These are phyloP conservation scores for Xanthoconium stramineum DNA, from an alignment of 768 basidiomycete genomes.

Conservation along the genomic window DNA sequence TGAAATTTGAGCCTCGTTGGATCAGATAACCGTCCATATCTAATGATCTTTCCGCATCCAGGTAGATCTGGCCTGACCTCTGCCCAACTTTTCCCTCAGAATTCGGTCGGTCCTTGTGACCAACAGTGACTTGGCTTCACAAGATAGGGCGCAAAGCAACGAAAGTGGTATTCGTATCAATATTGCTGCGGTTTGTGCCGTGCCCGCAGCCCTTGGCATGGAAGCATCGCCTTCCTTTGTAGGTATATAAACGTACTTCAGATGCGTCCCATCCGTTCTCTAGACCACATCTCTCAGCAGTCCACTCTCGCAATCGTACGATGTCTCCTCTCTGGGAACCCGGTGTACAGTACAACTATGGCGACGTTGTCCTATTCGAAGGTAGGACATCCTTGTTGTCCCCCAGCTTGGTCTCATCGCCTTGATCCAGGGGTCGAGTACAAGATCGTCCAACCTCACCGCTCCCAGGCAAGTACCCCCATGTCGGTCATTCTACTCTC, in stretches of 20 bases:
- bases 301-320: slow-evolving; percentile 1
- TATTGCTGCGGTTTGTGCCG: not conserved
- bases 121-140: not conserved
- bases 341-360: slow-evolving; percentile 54
- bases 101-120: not conserved
- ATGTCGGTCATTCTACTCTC: not conserved
- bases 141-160: not conserved
- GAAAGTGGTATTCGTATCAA: slow-evolving; percentile 4
- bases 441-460: slow-evolving; percentile 71
- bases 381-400: slow-evolving; percentile 34
- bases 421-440: slow-evolving; percentile 44
- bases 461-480: slow-evolving; percentile 51
- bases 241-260: slow-evolving; percentile 20
- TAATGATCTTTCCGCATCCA: slow-evolving; percentile 11
- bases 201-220: not conserved
- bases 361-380: slow-evolving; percentile 53
- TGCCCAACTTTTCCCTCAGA: not conserved
- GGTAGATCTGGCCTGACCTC: slow-evolving; percentile 1
- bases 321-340: slow-evolving; percentile 60
- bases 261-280: not conserved
- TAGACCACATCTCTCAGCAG: slow-evolving; percentile 5
- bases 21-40: slow-evolving; percentile 26
- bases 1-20: slow-evolving; percentile 12
- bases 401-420: slow-evolving; percentile 6
- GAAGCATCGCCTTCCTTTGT: slow-evolving; percentile 1